Conservation (phyloP, 1,284 basidiomycete genomes). For the Acaromyces ingoldii region DNA sequence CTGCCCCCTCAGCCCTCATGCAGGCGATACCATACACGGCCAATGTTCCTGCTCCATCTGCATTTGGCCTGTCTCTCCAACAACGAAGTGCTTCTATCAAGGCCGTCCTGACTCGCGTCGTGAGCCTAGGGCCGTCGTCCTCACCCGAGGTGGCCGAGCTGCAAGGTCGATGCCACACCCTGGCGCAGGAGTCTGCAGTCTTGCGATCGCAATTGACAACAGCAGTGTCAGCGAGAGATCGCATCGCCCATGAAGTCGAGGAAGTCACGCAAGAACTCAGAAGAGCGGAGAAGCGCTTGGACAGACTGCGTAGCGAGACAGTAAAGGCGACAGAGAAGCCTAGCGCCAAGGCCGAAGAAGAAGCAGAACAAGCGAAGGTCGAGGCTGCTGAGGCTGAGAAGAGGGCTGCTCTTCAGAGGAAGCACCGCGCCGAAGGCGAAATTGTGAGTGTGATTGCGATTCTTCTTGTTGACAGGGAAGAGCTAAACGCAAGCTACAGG, state of each 20-base stretch:
- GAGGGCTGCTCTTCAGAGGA: conserved; percentile 4
- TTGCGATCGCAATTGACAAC: conserved; percentile 7
- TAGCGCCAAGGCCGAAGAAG: conserved; percentile 7
- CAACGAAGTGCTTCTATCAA: conserved; percentile 11
- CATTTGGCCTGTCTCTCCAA: conserved; percentile 13
- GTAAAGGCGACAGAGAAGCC: conserved; percentile 16
- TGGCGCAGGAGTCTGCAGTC: conserved; percentile 20
- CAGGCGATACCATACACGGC: conserved; percentile 14
- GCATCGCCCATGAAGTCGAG: conserved; percentile 8
- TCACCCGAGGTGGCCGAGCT: conserved; percentile 13
- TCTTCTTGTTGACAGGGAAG: no score
- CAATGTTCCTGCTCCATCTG: conserved; percentile 4
- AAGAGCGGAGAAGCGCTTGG: conserved; percentile 10
- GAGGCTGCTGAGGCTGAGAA: conserved; percentile 6
- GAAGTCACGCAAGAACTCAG: conserved; percentile 15
- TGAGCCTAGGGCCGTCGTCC: conserved; percentile 1
- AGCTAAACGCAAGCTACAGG: no score
- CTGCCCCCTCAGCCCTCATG: conserved; percentile 9
- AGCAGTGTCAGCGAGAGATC: conserved; percentile 3
- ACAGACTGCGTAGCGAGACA: conserved; percentile 13
- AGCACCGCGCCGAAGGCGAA: conserved; percentile 2
- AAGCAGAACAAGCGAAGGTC: conserved; percentile 9
- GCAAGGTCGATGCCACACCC: conserved; percentile 16
- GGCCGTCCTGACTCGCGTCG: conserved; percentile 10
- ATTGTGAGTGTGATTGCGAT: background rate